Evolutionary conservation across 345 rosid species (phyloP).

Genomic region (Euphorbia pulcherrima): DNA sequence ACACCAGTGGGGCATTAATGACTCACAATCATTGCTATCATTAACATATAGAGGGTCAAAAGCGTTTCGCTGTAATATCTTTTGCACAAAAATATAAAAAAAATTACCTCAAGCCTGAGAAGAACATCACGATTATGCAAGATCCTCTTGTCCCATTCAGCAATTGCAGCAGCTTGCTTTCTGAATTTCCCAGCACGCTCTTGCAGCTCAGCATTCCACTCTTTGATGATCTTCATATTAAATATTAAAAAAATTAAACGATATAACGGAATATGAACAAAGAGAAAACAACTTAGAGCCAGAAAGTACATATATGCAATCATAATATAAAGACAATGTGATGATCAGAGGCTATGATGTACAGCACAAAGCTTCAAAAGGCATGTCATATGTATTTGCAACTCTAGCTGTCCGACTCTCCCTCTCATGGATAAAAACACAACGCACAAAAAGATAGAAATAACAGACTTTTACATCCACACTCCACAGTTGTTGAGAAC

Average conservation of each 20-base stretch:
- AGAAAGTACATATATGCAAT: not conserved
- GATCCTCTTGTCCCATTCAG: slow-evolving; percentile 98
- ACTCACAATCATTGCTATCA: not conserved
- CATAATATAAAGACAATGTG: not conserved
- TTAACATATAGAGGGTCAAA: not conserved
- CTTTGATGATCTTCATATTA: slow-evolving; percentile 71
- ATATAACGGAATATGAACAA: slow-evolving; percentile 1
- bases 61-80: slow-evolving; percentile 1
- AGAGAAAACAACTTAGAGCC: slow-evolving; percentile 2
- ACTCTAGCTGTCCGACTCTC: not conserved
- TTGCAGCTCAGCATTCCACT: slow-evolving; percentile 93
- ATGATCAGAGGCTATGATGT: not conserved
- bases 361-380: not conserved
- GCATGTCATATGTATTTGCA: not conserved
- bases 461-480: not conserved
- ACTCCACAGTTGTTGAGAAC: not conserved
- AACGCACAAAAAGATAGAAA: not conserved
- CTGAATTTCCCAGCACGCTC: slow-evolving; percentile 85
- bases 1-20: slow-evolving; percentile 4
- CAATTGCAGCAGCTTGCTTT: slow-evolving; percentile 89
- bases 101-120: slow-evolving; percentile 83
- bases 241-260: not conserved
- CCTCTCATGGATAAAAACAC: not conserved
- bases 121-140: slow-evolving; percentile 95
- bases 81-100: not conserved